Evolutionary conservation across 148 eudicot species (phyloP).

Genomic region (Nyssa sinensis): DNA sequence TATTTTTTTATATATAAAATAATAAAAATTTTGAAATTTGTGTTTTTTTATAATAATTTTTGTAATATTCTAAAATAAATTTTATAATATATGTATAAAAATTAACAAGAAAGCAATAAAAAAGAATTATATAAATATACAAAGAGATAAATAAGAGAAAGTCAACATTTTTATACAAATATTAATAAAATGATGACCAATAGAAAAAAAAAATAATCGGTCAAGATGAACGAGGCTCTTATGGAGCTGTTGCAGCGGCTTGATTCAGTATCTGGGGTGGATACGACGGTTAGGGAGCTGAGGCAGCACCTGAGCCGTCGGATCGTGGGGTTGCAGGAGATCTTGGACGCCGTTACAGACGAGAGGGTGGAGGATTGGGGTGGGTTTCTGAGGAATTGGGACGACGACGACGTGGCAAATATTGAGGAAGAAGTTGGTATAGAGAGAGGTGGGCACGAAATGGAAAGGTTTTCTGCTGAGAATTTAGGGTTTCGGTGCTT

Average conservation of each 20-base stretch:
- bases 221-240: constrained; percentile 66
- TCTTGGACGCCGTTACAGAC: constrained; percentile 59
- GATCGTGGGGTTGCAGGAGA: constrained; percentile 86
- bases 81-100: too few species aligned
- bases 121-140: too few species aligned
- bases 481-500: constrained; percentile 83
- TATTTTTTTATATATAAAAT: too few species aligned
- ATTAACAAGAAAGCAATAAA: too few species aligned
- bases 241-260: constrained; percentile 61
- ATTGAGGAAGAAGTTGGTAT: constrained; percentile 65
- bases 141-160: too few species aligned
- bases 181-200: too few species aligned
- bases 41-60: too few species aligned
- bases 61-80: too few species aligned
- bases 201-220: too few species aligned
- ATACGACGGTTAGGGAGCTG: constrained; percentile 59
- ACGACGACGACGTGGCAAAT: constrained; percentile 49
- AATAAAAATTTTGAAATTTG: too few species aligned
- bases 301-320: constrained; percentile 69
- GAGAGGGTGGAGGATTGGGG: constrained; percentile 43
- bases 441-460: constrained; percentile 66
- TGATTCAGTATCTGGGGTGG: constrained; percentile 70
- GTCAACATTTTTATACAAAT: too few species aligned
- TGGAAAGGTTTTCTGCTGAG: constrained; percentile 73
- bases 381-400: constrained; percentile 50